These are phyloP conservation scores for Russula sp. DNA, from an alignment of 768 basidiomycete species.

Conservation along the genomic window DNA sequence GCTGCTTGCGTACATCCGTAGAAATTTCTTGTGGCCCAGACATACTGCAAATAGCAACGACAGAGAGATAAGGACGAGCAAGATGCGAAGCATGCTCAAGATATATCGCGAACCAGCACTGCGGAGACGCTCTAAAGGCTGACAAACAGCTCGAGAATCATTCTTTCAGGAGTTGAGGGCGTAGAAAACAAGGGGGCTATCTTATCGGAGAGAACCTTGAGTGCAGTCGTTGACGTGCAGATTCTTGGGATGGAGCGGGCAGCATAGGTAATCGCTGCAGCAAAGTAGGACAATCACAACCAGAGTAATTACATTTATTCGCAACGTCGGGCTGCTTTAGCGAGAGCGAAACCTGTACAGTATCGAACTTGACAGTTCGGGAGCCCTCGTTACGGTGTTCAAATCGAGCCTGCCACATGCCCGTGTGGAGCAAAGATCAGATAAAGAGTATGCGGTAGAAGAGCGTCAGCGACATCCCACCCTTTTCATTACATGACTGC, in stretches of 20 bases:
- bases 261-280: too few species aligned
- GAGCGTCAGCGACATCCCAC: not conserved
- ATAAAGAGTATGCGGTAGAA: not conserved
- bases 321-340: not conserved
- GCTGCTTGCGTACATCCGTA: not conserved
- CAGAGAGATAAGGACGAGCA: not conserved
- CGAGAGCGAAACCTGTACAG: not conserved
- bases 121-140: constrained; percentile 7
- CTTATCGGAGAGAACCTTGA: not conserved
- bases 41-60: not conserved
- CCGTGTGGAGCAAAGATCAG: not conserved
- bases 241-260: not conserved
- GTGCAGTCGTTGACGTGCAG: not conserved
- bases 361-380: not conserved
- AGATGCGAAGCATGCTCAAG: not conserved
- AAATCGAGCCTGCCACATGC: not conserved
- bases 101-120: not conserved
- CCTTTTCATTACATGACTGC: not conserved
- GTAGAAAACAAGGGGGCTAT: not conserved
- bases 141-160: not conserved
- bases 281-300: not conserved
- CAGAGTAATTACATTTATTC: not conserved
- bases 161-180: not conserved
- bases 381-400: not conserved
- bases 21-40: not conserved